Conservation (phyloP, 768 basidiomycete species). For the Cystobasidium ongulense region DNA sequence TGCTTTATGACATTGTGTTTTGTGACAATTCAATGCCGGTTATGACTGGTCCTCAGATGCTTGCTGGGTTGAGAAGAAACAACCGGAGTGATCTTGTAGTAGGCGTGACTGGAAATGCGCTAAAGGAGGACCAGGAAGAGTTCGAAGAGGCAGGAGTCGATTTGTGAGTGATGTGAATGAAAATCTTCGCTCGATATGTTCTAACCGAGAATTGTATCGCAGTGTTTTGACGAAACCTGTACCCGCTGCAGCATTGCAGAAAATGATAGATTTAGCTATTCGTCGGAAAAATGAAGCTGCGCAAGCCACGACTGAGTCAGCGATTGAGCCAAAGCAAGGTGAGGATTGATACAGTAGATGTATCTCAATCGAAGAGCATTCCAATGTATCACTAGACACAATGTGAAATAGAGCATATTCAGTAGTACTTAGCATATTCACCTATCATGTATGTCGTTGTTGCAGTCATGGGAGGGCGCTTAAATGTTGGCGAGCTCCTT, state of each 20-base stretch:
- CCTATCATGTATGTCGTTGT: background rate
- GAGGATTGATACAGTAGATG: background rate
- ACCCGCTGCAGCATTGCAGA: background rate
- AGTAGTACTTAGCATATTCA: background rate
- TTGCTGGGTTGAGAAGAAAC: constrained; percentile 57
- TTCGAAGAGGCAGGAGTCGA: constrained; percentile 4
- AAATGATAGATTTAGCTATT: background rate
- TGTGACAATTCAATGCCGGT: constrained; percentile 53
- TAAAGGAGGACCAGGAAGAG: constrained; percentile 46
- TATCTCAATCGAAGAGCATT: too few species aligned
- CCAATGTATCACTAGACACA: background rate
- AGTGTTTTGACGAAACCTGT: background rate
- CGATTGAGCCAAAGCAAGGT: background rate
- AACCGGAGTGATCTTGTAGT: constrained; percentile 70
- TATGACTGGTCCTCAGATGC: constrained; percentile 63
- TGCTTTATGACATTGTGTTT: constrained; percentile 50
- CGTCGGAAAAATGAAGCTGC: background rate
- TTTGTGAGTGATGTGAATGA: background rate
- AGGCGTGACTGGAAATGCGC: constrained; percentile 51
- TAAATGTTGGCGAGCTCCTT: too few species aligned
- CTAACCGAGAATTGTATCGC: background rate
- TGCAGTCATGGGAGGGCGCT: too few species aligned
- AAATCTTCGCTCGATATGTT: too few species aligned
- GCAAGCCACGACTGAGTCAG: too few species aligned
- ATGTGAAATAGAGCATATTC: background rate